Evolutionary conservation across 148 eudicot species (phyloP).

Genomic region (Amaranthus cruentus): DNA sequence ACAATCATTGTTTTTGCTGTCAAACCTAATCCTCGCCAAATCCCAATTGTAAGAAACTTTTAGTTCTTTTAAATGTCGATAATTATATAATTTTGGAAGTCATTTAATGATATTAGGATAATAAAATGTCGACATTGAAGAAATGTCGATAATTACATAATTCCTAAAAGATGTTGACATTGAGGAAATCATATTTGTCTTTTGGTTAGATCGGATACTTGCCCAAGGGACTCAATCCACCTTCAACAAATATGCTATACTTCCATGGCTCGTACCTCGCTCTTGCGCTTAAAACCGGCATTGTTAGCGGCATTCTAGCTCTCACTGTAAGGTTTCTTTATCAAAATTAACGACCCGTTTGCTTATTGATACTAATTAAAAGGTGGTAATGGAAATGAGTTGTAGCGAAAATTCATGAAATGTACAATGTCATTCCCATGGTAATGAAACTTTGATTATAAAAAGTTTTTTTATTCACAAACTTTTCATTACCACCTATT

Average conservation of each 20-base stretch:
- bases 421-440: too few relatives aligned
- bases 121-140: too few relatives aligned
- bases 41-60: slow-evolving; percentile 55
- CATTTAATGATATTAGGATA: background rate
- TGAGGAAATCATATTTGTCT: background rate
- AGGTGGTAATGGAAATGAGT: background rate
- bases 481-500: too few relatives aligned
- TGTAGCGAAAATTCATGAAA: too few relatives aligned
- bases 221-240: slow-evolving; percentile 81
- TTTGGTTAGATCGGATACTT: slow-evolving; percentile 68
- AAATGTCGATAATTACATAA: background rate
- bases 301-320: slow-evolving; percentile 75
- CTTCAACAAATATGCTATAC: slow-evolving; percentile 66
- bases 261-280: slow-evolving; percentile 56
- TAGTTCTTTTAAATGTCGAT: background rate
- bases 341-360: background rate
- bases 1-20: slow-evolving; percentile 56
- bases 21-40: slow-evolving; percentile 46
- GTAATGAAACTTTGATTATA: too few relatives aligned
- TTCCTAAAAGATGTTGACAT: background rate
- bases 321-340: slow-evolving; percentile 63
- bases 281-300: slow-evolving; percentile 75
- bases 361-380: background rate
- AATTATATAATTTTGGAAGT: background rate
- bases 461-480: too few relatives aligned